A percentile compares a stretch with the other conserved stretches of the same genome.
These are phyloP conservation scores for Drechmeria coniospora DNA, from an alignment of 2,329 filamentous ascomycete genomes.

Conservation along the genomic window DNA sequence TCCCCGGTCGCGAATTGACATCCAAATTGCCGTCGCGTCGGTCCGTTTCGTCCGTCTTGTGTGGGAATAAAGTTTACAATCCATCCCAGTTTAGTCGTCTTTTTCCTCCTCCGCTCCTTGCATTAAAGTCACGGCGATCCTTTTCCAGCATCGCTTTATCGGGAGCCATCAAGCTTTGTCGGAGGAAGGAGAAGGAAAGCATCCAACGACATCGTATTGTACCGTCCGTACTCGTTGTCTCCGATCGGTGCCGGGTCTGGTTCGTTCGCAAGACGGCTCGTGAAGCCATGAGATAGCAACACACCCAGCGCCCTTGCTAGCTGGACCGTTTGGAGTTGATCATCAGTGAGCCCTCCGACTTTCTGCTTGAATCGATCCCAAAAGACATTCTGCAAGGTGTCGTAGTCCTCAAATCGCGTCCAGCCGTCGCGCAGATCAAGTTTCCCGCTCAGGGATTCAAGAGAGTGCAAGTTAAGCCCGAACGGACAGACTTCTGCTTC, in stretches of 20 bases:
- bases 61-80: no score
- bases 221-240: slow-evolving; percentile 20
- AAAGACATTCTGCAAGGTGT: slow-evolving; percentile 14
- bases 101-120: no score
- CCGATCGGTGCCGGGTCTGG: slow-evolving; percentile 17
- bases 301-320: slow-evolving; percentile 17
- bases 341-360: slow-evolving; percentile 12
- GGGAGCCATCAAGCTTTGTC: slow-evolving; percentile 17
- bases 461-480: slow-evolving; percentile 20
- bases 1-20: no score
- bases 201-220: slow-evolving; percentile 22
- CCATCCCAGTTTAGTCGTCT: no score
- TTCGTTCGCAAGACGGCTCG: slow-evolving; percentile 20
- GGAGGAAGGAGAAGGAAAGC: slow-evolving; percentile 18
- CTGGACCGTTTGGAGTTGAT: slow-evolving; percentile 13
- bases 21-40: no score
- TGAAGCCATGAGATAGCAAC: slow-evolving; percentile 20
- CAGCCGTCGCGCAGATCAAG: slow-evolving; percentile 20
- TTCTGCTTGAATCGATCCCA: slow-evolving; percentile 17
- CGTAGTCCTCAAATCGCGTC: slow-evolving; percentile 18
- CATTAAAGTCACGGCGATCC: no score
- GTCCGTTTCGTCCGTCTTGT: no score
- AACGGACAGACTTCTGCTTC: slow-evolving; percentile 24
- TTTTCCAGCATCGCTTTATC: no score
- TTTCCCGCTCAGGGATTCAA: slow-evolving; percentile 17